These are phyloP conservation scores for Chlamydomonas sp. DNA, from an alignment of 139 green algal genomes.

Conservation along the genomic window DNA sequence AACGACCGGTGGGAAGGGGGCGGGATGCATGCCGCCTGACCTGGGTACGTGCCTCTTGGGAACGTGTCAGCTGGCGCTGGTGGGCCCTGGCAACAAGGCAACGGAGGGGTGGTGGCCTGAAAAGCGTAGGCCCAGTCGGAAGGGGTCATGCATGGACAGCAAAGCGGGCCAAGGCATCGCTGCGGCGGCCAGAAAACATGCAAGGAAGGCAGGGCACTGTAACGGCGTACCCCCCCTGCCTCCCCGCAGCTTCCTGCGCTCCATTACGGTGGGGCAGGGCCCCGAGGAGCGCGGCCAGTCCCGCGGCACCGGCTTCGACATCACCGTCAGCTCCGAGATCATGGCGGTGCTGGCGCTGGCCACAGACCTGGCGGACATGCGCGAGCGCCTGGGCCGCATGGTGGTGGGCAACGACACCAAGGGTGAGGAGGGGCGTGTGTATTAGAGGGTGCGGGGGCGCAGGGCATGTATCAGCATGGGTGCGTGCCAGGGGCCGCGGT, in stretches of 20 bases:
- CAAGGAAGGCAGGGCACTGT: too few relatives aligned
- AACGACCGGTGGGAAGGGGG: constrained; percentile 87
- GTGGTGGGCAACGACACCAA: constrained; percentile 78
- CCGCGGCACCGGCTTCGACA: constrained; percentile 94
- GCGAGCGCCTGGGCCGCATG: constrained; percentile 91
- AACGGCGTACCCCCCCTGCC: background rate
- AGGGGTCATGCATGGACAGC: too few relatives aligned
- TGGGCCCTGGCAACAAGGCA: too few relatives aligned
- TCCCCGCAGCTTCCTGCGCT: constrained; percentile 74
- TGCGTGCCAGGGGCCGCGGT: too few relatives aligned
- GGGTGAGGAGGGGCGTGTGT: constrained; percentile 24
- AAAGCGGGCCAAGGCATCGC: too few relatives aligned
- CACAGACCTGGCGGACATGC: constrained; percentile 89
- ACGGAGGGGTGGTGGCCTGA: too few relatives aligned
- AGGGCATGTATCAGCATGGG: too few relatives aligned
- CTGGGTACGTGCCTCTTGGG: too few relatives aligned
- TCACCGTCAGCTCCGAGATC: constrained; percentile 90
- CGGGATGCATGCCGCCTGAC: background rate
- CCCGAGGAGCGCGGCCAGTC: constrained; percentile 72
- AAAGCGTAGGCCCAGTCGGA: too few relatives aligned
- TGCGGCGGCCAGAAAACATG: too few relatives aligned
- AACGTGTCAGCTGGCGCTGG: too few relatives aligned
- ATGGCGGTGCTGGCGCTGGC: constrained; percentile 99
- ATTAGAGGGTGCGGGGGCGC: too few relatives aligned
- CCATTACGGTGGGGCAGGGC: constrained; percentile 89